phyloP scores from a whole-genome alignment of 371 early-diverging fungal species.

The Smittium culicis region DNA sequence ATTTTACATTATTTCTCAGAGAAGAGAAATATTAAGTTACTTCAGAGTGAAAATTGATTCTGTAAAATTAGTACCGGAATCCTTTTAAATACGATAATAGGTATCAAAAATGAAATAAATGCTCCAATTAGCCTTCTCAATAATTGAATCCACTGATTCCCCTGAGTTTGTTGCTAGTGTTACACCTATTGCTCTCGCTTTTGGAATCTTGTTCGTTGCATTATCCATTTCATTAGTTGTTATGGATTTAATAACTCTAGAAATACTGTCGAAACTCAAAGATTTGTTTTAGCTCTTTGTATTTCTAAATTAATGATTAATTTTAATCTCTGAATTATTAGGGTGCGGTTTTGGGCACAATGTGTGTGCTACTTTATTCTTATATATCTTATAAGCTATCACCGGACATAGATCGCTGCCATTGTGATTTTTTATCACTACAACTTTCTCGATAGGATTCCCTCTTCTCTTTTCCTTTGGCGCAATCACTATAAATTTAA shows the following conservation, averaged over 20 bases:
- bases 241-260: neutral
- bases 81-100: neutral
- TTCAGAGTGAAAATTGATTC: too few relatives aligned
- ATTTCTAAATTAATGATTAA: neutral
- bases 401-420: neutral
- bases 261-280: neutral
- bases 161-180: constrained; percentile 6
- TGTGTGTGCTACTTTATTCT: neutral
- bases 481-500: neutral
- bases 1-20: neutral
- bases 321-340: neutral
- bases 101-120: neutral
- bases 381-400: neutral
- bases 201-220: neutral
- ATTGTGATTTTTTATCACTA: neutral
- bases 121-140: neutral
- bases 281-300: neutral
- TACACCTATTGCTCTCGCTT: neutral
- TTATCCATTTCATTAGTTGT: neutral
- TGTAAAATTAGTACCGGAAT: neutral
- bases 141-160: neutral
- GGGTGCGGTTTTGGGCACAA: neutral
- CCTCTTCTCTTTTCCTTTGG: neutral
- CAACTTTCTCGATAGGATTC: neutral
- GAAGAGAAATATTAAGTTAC: too few relatives aligned